phyloP scores from a whole-genome alignment of 306 rosid genomes.

The Quercus glauca region DNA sequence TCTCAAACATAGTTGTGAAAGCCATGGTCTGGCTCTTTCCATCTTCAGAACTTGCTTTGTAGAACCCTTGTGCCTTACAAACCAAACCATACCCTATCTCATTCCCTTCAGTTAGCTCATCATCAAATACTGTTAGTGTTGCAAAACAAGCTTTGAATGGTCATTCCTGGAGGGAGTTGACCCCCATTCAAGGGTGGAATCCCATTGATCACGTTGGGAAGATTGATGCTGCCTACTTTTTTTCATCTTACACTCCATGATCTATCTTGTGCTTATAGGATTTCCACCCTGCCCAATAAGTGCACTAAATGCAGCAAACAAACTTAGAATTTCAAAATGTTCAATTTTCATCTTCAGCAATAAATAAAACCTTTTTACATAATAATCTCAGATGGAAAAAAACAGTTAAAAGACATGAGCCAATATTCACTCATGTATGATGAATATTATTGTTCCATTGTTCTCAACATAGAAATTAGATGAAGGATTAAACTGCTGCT shows the following conservation, averaged over 20 bases:
- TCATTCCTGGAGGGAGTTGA: constrained; percentile 51
- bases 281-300: neutral
- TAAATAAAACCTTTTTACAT: neutral
- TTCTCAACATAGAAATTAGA: neutral
- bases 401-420: neutral
- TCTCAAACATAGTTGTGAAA: constrained; percentile 69
- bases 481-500: neutral
- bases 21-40: constrained; percentile 78
- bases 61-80: constrained; percentile 84
- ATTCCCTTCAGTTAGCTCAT: constrained; percentile 73
- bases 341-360: neutral
- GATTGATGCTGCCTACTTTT: neutral
- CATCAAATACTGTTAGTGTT: constrained; percentile 74
- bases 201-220: constrained; percentile 33
- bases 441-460: neutral
- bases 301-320: no score
- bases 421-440: neutral
- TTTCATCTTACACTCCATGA: no score
- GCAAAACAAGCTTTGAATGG: constrained; percentile 72
- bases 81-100: constrained; percentile 71
- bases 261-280: neutral
- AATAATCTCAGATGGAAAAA: neutral
- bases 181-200: constrained; percentile 44
- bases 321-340: no score
- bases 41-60: constrained; percentile 64